A percentile compares a stretch with the other conserved stretches of the same genome.
Conservation (phyloP, 2,329 filamentous ascomycete genomes). For the Fusarium nygamai region DNA sequence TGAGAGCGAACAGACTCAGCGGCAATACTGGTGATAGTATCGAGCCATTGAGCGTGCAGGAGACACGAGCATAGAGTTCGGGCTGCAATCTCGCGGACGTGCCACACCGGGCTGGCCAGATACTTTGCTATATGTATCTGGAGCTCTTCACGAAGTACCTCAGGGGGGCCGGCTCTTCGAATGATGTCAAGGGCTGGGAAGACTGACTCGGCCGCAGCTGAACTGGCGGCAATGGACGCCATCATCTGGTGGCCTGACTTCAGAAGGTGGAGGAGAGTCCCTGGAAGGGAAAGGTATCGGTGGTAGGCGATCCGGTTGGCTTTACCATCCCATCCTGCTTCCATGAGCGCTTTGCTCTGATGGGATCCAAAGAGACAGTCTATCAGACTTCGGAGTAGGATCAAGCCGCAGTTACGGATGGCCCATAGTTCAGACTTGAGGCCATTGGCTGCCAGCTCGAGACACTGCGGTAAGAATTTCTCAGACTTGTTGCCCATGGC, state of each 20-base stretch:
- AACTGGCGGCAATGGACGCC: conserved; percentile 48
- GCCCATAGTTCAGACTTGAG: conserved; percentile 89
- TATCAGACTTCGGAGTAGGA: conserved; percentile 87
- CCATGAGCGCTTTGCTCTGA: conserved; percentile 72
- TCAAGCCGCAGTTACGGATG: conserved; percentile 90
- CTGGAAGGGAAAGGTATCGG: conserved; percentile 72
- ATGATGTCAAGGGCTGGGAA: conserved; percentile 87
- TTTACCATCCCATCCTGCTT: conserved; percentile 70
- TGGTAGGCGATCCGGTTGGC: conserved; percentile 74
- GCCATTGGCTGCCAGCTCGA: conserved; percentile 82
- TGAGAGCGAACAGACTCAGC: conserved; percentile 39
- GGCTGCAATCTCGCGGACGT: conserved; percentile 83
- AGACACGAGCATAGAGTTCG: conserved; percentile 74
- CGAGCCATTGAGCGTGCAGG: conserved; percentile 61
- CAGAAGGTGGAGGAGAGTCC: conserved; percentile 71
- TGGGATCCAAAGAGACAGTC: conserved; percentile 81
- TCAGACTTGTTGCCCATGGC: conserved; percentile 78
- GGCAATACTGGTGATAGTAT: conserved; percentile 52
- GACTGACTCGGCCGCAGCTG: conserved; percentile 71
- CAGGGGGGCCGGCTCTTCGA: conserved; percentile 74
- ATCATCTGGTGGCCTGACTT: conserved; percentile 59
- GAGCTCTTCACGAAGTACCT: conserved; percentile 63
- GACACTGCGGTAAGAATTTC: conserved; percentile 74
- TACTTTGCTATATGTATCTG: conserved; percentile 68
- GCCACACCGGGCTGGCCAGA: conserved; percentile 77